Percentiles rank a stretch among this genome's conserved stretches.
These are phyloP conservation scores for Apium graveolens DNA, from an alignment of 129 eudicot genomes.

Conservation along the genomic window DNA sequence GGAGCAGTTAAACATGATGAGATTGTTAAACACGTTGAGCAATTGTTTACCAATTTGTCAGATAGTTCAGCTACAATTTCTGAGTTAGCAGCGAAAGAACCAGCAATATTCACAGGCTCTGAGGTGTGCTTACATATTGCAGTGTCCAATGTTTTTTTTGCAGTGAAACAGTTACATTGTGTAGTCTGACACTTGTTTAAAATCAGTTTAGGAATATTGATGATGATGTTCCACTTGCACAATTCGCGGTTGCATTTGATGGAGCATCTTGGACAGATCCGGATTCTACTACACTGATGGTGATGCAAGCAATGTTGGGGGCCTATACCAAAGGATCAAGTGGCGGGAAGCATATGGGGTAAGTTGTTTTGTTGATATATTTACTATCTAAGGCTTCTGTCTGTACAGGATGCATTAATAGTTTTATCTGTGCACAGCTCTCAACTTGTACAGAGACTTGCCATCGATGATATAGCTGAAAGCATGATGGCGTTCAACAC, in stretches of 20 bases:
- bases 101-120: constrained; percentile 89
- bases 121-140: constrained; percentile 51
- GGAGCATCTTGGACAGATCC: constrained; percentile 86
- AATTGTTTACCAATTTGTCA: constrained; percentile 62
- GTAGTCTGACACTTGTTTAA: constrained; percentile 2
- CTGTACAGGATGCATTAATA: not conserved
- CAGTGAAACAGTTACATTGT: not conserved
- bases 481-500: constrained; percentile 98
- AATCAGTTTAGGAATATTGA: constrained; percentile 65
- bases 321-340: constrained; percentile 58
- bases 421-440: constrained; percentile 32
- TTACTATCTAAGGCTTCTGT: not conserved
- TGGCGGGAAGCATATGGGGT: constrained; percentile 82
- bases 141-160: not conserved
- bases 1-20: constrained; percentile 97
- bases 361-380: constrained; percentile 3
- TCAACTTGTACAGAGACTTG: constrained; percentile 76
- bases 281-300: constrained; percentile 75
- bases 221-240: constrained; percentile 70
- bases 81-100: constrained; percentile 64
- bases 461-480: constrained; percentile 84
- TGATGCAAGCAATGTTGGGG: constrained; percentile 73
- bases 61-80: constrained; percentile 62
- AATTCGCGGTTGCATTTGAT: constrained; percentile 70
- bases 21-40: constrained; percentile 67